Evolutionary conservation across 495 filamentous ascomycete species (phyloP), one percentile per base, ranked within the genome.

Genomic region (Penicillium herquei): DNA sequence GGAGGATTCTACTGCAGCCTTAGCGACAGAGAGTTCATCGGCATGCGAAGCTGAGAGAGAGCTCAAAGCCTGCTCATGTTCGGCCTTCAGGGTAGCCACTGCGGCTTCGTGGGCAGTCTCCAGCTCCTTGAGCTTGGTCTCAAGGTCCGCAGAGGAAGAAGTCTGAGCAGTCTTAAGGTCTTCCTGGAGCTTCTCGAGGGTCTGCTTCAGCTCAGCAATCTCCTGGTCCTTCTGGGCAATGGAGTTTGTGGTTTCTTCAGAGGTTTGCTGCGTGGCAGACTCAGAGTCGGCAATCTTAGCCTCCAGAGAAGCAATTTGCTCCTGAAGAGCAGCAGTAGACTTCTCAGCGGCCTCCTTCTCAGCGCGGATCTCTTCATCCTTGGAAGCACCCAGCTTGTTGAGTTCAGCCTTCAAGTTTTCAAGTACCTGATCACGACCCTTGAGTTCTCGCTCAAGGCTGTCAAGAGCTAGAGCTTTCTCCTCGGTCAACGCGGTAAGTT

Each of bases 341-440:
- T 67, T 56, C 21, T 74, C 68, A 4, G 72, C 67, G 41, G 71
- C 59, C 16, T 74, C 70, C 52, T 80, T 77, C n/a, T 75, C 70
- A 14, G 70, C 71, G 10, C 61, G 62, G 33, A 76, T 65, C 39
- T 73, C 76, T 41, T 76, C 61, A 30, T 77, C 65, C 56, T 78
- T 80, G 34, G 72, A 59, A 21, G 68, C 52, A 18, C 58, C 64
- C 13, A 79, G 50, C 44, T 72, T 74, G 33, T 74, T 63, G 39
- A 78, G 67, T 50, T 81, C 77, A 4, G 55, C 61, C 16, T 78
- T 69, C 31, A 81, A 67, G 35, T 73, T 70, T 14, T 74, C 72
- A 35, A 81, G 65, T 3, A 78, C 76, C 21, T 74, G 70, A 35
- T 71, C 69, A 6, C 72, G 69, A 7, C 75, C 75, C 45, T 74